Evolutionary conservation across 192 early-diverging fungal genomes (phyloP), one percentile per base, ranked within the genome.

Genomic region (Chytriomyces sp.): DNA sequence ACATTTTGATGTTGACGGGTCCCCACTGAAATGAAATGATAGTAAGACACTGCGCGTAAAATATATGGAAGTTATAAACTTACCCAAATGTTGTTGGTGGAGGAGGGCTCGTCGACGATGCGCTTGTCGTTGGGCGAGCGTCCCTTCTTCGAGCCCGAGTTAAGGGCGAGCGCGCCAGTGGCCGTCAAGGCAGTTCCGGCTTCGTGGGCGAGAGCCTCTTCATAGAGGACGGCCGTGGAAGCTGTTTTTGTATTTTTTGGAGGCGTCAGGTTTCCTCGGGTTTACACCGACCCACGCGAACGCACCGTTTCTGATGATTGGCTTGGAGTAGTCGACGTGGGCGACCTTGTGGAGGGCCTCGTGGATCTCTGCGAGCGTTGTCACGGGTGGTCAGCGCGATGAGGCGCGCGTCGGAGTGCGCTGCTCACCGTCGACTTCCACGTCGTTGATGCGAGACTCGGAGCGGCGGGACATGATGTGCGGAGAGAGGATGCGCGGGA

Each of bases 121-220:
- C 96, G 93, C 89, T 98, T 98, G 88, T 98, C 96, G 56, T 87
- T 86, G 74, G 96, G 96, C 31, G 91, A 93, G 71, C 96, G 92
- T 44, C 96, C 85, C 70, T 79, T 96, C 89, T 98, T 98, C 75
- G 88, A 85, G 57, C 94, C 95, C 28, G 95, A 97, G 75, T 86
- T 88, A 34, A 95, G 91, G 65, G 92, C 91, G 52, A 98, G 86
- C 5, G 96, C 96, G 58, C 96, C 96, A 70, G 91, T 77, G 31
- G 93, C 91, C 57, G 96, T 96, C 75, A 99, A 85, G 70, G 87
- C 91, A 39, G 95, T 93, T 36, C 95, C 95, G 36, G 74, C 70
- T 81, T 98, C 94, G 81, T 92, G 80, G 64, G 81, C 82, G 64
- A 98, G 87, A 52, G 94, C 94, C 70, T 94, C 91, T 81, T 97